These are phyloP conservation scores for Eucalyptus cloeziana DNA, from an alignment of 345 rosid genomes.

Conservation along the genomic window DNA sequence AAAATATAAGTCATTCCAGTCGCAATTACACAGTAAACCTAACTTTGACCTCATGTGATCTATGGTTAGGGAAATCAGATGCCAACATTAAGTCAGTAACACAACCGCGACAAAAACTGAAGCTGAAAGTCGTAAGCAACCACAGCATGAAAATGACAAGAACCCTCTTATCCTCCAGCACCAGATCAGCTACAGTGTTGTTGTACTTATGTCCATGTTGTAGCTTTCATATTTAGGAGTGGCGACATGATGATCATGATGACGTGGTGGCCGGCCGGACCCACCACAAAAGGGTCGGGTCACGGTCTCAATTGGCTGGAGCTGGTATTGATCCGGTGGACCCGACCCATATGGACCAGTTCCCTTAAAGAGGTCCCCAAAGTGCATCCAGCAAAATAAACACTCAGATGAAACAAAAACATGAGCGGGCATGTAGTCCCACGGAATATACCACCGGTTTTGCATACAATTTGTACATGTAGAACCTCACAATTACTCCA, in stretches of 20 bases:
- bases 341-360: conserved; percentile 16
- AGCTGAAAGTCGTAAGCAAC: background rate
- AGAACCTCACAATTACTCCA: background rate
- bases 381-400: background rate
- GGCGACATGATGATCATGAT: background rate
- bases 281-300: background rate
- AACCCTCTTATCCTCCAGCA: background rate
- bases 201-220: background rate
- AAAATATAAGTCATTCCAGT: background rate
- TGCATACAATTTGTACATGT: background rate
- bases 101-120: background rate
- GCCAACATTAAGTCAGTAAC: background rate
- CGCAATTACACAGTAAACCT: background rate
- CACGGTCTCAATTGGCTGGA: background rate
- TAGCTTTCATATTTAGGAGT: background rate
- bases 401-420: background rate
- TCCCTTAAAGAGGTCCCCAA: background rate
- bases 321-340: background rate
- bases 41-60: background rate
- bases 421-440: background rate
- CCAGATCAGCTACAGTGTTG: background rate
- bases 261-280: background rate
- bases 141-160: background rate
- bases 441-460: background rate
- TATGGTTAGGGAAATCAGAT: background rate